Conservation (phyloP, 202 grass and related monocot genomes). For the Carex arenaria region DNA sequence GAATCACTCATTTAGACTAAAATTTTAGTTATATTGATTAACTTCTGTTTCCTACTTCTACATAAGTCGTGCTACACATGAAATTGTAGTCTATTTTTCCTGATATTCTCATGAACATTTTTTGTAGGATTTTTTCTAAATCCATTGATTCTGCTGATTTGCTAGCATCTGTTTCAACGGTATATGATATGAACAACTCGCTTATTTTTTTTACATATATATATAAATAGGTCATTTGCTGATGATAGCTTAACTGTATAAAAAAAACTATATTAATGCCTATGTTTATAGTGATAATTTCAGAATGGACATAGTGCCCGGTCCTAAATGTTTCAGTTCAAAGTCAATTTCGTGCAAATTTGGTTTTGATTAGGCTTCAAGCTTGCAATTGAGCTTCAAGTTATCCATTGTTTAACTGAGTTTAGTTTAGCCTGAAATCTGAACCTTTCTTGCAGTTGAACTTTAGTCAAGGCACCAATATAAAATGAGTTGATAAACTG, state of each 20-base stretch:
- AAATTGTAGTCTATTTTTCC: not conserved
- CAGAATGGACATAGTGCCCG: not conserved
- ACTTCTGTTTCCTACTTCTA: not conserved
- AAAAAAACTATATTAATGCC: not conserved
- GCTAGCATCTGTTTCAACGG: conserved; percentile 42
- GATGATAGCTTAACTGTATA: not conserved
- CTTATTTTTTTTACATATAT: not conserved
- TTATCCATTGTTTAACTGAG: not conserved
- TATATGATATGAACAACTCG: conserved; percentile 13
- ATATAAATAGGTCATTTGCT: not conserved
- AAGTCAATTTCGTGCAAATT: not conserved
- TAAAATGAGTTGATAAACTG: not conserved
- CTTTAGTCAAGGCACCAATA: not conserved
- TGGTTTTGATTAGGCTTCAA: not conserved
- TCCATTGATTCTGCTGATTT: conserved; percentile 53
- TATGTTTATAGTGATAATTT: not conserved
- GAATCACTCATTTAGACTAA: not conserved
- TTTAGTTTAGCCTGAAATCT: not conserved
- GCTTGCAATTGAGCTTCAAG: not conserved
- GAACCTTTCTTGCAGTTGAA: not conserved
- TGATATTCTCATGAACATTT: conserved; percentile 7
- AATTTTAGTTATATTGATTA: not conserved
- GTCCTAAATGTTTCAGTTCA: not conserved
- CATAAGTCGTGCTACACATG: not conserved
- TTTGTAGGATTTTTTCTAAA: conserved; percentile 46